Base-by-base conservation (phyloP, 2,329 filamentous ascomycete genomes). In the Hypoxylon sp. region DNA sequence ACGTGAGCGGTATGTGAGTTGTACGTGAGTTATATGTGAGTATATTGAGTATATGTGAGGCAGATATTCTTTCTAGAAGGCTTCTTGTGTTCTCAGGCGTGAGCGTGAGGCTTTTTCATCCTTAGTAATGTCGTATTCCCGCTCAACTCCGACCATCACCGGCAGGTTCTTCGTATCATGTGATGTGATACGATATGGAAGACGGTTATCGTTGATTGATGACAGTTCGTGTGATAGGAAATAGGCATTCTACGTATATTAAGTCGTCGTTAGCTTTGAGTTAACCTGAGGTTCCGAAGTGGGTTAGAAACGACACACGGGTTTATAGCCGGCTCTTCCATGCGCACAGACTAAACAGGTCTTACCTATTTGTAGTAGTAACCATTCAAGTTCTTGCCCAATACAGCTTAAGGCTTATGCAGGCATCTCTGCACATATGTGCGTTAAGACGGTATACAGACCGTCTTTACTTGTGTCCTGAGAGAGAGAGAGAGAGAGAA, bases 51-150 rank as follows among this genome's bases (percentile, higher is more conserved):
- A 69, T 65, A 70, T 66, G 60, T 69, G 73, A 74, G 58, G 62
- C 57, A 32, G 54, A 47, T 54, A 66, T 62, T 67, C 37, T 47
- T 70, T 70, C 68, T 65, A 70, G 68, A 70, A 70, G 32, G 46
- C 21, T 48, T 64, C 32, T 53, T 53, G 15, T 29, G 63, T 44
- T 59, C 53, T 51, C n/a, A 29, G 31, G 21, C 32, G 46, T 52
- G 21, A 56, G 11, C 6, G 21, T 17, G 47, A 60, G 54, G 46
- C 54, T 58, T 63, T 62, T 48, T 31, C 21, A 37, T 56, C 42
- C 3, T 55, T 29, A 35, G 55, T 37, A 39, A 37, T 39, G 65
- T 64, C 46, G 56, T 48, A 64, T 64, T 61, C 24, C 55, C 42
- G 64, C 15, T 29, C 19, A 19, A 44, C 29, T 68, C 21, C 61